Evolutionary conservation across 306 rosid genomes (phyloP).

Genomic region (Macrotyloma uniflorum): DNA sequence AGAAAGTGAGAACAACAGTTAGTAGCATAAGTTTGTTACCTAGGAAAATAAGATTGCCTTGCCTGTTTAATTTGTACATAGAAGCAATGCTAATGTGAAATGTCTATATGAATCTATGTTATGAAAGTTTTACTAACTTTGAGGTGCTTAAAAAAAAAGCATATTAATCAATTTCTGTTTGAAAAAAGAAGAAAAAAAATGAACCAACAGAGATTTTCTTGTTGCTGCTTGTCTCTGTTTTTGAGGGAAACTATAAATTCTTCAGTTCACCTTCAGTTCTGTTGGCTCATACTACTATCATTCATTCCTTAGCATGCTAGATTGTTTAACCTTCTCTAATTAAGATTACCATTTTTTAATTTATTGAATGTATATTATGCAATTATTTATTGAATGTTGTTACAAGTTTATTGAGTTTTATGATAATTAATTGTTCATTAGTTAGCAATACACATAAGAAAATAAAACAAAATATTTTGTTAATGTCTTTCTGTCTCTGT

Average conservation of each 20-base stretch:
- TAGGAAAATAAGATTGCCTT: neutral
- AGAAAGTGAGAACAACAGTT: neutral
- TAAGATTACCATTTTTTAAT: too few species aligned
- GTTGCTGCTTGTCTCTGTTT: neutral
- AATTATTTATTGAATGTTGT: too few species aligned
- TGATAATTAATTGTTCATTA: too few species aligned
- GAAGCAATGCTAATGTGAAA: slow-evolving; percentile 3
- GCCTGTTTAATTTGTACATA: neutral
- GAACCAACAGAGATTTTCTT: slow-evolving; percentile 5
- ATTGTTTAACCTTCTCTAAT: too few species aligned
- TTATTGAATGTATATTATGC: too few species aligned
- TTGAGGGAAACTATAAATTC: neutral
- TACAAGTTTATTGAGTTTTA: too few species aligned
- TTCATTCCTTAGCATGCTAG: too few species aligned
- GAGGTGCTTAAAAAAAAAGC: neutral
- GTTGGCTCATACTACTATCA: neutral
- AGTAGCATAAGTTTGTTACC: neutral
- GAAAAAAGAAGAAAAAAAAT: neutral
- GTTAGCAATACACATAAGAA: too few species aligned
- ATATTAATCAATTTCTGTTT: neutral
- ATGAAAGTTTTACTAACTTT: neutral
- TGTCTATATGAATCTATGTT: neutral
- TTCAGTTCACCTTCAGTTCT: neutral
- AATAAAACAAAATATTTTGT: too few species aligned
- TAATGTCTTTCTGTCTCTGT: too few species aligned